These are phyloP conservation scores for Phenoliferia sp. DNA, from an alignment of 1,284 basidiomycete species.

Conservation along the genomic window DNA sequence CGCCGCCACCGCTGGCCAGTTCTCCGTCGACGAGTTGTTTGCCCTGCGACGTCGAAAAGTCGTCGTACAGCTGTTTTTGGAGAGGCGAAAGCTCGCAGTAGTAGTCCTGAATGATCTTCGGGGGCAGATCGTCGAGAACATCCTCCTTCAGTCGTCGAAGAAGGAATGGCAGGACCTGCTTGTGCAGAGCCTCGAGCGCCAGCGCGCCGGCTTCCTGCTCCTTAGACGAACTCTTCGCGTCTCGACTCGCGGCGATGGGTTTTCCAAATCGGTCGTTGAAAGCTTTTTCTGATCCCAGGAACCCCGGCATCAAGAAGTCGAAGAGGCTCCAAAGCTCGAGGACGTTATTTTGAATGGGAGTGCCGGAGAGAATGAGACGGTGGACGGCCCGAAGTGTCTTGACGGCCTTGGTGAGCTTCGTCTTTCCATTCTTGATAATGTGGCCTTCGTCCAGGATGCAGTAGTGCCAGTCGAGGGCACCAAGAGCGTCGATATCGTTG, in stretches of 20 bases:
- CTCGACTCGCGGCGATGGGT: slow-evolving; percentile 90
- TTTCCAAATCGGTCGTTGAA: slow-evolving; percentile 97
- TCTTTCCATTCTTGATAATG: slow-evolving; percentile 97
- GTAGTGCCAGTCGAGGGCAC: slow-evolving; percentile 81
- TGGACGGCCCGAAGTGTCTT: slow-evolving; percentile 88
- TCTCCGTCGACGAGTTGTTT: slow-evolving; percentile 51
- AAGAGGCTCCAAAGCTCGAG: slow-evolving; percentile 98
- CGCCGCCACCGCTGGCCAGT: slow-evolving; percentile 48
- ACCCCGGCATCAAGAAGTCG: slow-evolving; percentile 99
- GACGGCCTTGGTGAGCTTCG: slow-evolving; percentile 93
- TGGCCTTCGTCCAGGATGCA: slow-evolving; percentile 98
- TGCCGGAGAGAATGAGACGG: slow-evolving; percentile 89
- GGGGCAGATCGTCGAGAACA: slow-evolving; percentile 90
- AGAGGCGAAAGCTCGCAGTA: slow-evolving; percentile 95
- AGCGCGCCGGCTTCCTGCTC: slow-evolving; percentile 89
- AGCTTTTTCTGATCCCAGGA: slow-evolving; percentile 86
- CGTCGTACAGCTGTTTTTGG: slow-evolving; percentile 89
- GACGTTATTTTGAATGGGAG: slow-evolving; percentile 99
- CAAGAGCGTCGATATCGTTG: slow-evolving; percentile 80
- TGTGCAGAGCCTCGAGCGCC: slow-evolving; percentile 92
- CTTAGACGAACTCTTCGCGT: slow-evolving; percentile 80
- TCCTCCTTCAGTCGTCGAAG: slow-evolving; percentile 96
- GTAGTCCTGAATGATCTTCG: slow-evolving; percentile 99
- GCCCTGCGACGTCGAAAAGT: slow-evolving; percentile 72
- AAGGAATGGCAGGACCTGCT: slow-evolving; percentile 98